Percentiles rank a stretch among this genome's conserved stretches.
Evolutionary conservation across 306 rosid genomes (phyloP).

Genomic region (Inga oerstediana): DNA sequence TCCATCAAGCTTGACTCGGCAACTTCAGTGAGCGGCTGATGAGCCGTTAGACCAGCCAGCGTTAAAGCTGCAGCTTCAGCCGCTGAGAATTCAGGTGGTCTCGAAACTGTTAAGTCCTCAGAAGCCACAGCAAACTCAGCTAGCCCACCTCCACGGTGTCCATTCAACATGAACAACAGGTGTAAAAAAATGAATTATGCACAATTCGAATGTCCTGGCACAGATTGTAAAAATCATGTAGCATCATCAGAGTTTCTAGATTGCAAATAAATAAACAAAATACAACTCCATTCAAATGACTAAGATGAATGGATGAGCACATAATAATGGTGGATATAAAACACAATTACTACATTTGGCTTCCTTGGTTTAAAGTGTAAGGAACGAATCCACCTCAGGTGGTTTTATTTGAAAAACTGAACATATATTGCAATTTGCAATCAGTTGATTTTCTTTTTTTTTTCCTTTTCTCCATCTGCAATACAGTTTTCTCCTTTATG

Average conservation of each 20-base stretch:
- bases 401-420: background rate
- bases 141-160: slow-evolving; percentile 72
- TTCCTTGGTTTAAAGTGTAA: background rate
- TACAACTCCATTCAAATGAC: background rate
- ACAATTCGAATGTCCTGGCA: background rate
- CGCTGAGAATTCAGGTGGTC: slow-evolving; percentile 64
- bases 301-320: background rate
- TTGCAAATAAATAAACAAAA: background rate
- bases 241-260: background rate
- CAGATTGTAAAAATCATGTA: background rate
- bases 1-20: slow-evolving; percentile 72
- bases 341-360: background rate
- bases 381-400: background rate
- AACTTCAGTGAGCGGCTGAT: slow-evolving; percentile 57
- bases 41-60: slow-evolving; percentile 66
- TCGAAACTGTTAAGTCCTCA: slow-evolving; percentile 46
- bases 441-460: background rate
- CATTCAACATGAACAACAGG: slow-evolving; percentile 32
- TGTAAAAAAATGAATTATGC: background rate
- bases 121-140: slow-evolving; percentile 57
- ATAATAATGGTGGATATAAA: background rate
- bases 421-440: background rate
- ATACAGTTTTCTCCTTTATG: too few species aligned
- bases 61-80: slow-evolving; percentile 65
- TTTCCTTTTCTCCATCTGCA: background rate